These are phyloP conservation scores for Wickerhamomyces sp. DNA, from an alignment of 1,139 yeast genomes.

Conservation along the genomic window DNA sequence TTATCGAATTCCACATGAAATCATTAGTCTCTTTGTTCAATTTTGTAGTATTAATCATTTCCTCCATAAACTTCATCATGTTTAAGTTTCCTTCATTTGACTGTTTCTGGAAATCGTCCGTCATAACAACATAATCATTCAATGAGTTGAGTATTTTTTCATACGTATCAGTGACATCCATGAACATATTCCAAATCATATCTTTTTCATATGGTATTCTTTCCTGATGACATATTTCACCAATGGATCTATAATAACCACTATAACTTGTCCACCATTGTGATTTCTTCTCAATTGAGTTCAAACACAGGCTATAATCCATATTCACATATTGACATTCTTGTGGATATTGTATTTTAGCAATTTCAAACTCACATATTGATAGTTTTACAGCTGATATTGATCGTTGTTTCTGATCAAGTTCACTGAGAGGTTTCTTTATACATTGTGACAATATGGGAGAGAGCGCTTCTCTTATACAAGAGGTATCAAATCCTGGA, in stretches of 20 bases:
- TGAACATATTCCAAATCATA: constrained; percentile 40
- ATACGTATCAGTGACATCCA: constrained; percentile 39
- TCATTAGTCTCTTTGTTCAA: constrained; percentile 8
- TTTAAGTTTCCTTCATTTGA: constrained; percentile 10
- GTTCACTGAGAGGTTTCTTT: constrained; percentile 24
- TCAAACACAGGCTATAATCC: constrained; percentile 32
- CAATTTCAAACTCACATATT: constrained; percentile 48
- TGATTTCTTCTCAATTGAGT: constrained; percentile 36
- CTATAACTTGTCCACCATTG: constrained; percentile 62
- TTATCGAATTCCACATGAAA: constrained; percentile 12
- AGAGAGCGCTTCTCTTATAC: constrained; percentile 28
- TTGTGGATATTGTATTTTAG: constrained; percentile 34
- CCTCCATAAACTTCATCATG: neutral
- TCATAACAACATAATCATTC: constrained; percentile 13
- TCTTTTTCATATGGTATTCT: constrained; percentile 49
- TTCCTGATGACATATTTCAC: constrained; percentile 44
- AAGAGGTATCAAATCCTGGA: constrained; percentile 19
- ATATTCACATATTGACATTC: constrained; percentile 25
- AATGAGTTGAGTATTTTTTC: constrained; percentile 21
- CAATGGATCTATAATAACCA: constrained; percentile 48
- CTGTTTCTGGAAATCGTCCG: constrained; percentile 16
- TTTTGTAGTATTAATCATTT: neutral
- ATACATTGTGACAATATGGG: constrained; percentile 27
- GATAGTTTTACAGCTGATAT: constrained; percentile 46
- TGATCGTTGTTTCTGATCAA: constrained; percentile 25